phyloP scores from a whole-genome alignment of 208 protist species.

The Histomonas meleagridis region DNA sequence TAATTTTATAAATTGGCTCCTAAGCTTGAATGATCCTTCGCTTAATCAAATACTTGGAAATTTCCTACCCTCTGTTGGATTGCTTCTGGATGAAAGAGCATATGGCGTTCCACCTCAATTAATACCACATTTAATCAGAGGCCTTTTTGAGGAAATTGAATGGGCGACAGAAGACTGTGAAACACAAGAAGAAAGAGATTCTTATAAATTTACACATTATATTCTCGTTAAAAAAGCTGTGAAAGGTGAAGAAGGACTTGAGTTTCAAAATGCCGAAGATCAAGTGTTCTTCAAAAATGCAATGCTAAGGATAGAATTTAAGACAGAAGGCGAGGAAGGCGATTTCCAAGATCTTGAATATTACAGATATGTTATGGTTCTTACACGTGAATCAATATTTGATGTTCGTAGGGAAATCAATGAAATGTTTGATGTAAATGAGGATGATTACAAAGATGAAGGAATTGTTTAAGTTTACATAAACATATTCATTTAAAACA shows the following conservation, averaged over 20 bases:
- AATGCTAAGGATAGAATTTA: neutral
- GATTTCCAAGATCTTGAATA: constrained; percentile 6
- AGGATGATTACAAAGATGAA: neutral
- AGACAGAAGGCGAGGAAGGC: neutral
- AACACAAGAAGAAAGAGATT: neutral
- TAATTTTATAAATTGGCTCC: neutral
- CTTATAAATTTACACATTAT: neutral
- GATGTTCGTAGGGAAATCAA: neutral
- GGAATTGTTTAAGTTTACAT: too few relatives aligned
- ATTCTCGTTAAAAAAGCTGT: neutral
- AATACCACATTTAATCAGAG: neutral
- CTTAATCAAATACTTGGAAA: neutral
- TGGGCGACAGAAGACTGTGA: constrained; percentile 20
- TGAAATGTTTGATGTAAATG: neutral
- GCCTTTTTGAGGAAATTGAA: neutral
- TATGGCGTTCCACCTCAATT: neutral
- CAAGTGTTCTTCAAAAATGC: neutral
- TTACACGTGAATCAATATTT: neutral
- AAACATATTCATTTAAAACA: too few relatives aligned
- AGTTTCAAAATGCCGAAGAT: neutral
- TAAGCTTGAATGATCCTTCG: neutral
- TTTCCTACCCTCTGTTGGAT: neutral
- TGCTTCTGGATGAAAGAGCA: neutral
- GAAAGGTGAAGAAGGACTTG: neutral
- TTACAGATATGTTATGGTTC: neutral